A percentile compares a stretch with the other conserved stretches of the same genome.
Evolutionary conservation across 2,329 filamentous ascomycete genomes (phyloP).

Genomic region (Endoconidiophora laricicola): DNA sequence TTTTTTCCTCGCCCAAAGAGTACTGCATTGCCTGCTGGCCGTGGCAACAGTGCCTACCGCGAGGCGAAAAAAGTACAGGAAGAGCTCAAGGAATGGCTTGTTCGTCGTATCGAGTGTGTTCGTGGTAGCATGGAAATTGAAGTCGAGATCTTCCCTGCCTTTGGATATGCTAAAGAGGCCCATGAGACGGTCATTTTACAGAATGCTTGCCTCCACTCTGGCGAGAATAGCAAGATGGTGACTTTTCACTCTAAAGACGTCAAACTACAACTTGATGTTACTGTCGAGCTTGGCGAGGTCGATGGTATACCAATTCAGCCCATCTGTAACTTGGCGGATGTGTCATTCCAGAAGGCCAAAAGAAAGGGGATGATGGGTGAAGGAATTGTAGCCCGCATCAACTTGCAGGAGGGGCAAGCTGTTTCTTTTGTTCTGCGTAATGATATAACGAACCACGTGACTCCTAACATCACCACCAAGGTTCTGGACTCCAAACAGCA

Average conservation of each 20-base stretch:
- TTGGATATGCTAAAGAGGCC: slow-evolving; percentile 48
- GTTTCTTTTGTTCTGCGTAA: slow-evolving; percentile 54
- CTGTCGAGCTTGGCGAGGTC: slow-evolving; percentile 41
- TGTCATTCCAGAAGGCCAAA: slow-evolving; percentile 38
- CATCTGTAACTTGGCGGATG: slow-evolving; percentile 17
- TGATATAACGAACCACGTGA: slow-evolving; percentile 40
- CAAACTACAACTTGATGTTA: slow-evolving; percentile 51
- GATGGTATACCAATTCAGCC: slow-evolving; percentile 14
- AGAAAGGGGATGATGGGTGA: slow-evolving; percentile 38
- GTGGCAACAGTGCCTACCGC: slow-evolving; percentile 34
- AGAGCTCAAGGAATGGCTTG: slow-evolving; percentile 53
- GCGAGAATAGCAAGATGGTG: slow-evolving; percentile 38
- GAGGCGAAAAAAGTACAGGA: slow-evolving; percentile 38
- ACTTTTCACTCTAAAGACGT: slow-evolving; percentile 43
- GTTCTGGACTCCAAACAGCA: slow-evolving; percentile 47
- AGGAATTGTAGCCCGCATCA: slow-evolving; percentile 43
- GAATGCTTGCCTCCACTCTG: slow-evolving; percentile 23
- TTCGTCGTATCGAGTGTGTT: slow-evolving; percentile 56
- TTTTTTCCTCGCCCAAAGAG: slow-evolving; percentile 58
- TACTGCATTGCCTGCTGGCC: slow-evolving; percentile 32
- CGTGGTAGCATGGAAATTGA: slow-evolving; percentile 46
- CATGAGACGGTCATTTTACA: slow-evolving; percentile 43
- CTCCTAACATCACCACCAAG: slow-evolving; percentile 37
- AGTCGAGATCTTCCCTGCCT: slow-evolving; percentile 55
- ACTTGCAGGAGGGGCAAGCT: slow-evolving; percentile 47